A percentile compares a stretch with the other conserved stretches of the same genome.
phyloP scores from a whole-genome alignment of 768 basidiomycete species.

The Auriscalpium vulgare region DNA sequence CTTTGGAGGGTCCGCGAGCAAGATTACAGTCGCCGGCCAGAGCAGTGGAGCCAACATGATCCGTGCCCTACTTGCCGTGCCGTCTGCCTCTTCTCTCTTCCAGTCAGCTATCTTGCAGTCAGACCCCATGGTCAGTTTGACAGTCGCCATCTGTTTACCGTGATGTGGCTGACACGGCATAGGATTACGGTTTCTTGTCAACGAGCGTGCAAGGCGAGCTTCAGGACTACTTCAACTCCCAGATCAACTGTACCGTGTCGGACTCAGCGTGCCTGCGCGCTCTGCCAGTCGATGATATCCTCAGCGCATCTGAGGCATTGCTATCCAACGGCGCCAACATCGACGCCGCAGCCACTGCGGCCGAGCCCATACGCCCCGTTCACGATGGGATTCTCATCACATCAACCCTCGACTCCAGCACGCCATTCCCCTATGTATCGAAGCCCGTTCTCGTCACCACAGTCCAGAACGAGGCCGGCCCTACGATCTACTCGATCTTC shows the following conservation, averaged over 20 bases:
- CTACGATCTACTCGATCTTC: conserved; percentile 45
- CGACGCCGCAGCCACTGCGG: conserved; percentile 45
- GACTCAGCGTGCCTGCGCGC: conserved; percentile 43
- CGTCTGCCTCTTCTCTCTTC: conserved; percentile 67
- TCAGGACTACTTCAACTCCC: conserved; percentile 41
- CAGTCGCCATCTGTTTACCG: no score
- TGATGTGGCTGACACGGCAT: neutral
- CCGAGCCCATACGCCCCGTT: conserved; percentile 58
- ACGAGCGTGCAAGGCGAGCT: conserved; percentile 44
- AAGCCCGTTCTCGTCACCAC: conserved; percentile 70
- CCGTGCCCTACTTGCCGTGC: conserved; percentile 64
- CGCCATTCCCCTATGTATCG: conserved; percentile 47
- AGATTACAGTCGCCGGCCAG: conserved; percentile 76
- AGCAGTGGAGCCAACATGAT: conserved; percentile 75
- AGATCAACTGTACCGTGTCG: conserved; percentile 37
- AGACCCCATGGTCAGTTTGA: conserved; percentile 65
- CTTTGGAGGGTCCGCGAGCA: conserved; percentile 58
- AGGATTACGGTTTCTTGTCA: conserved; percentile 71
- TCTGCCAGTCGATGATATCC: conserved; percentile 41
- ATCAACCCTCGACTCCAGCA: conserved; percentile 52
- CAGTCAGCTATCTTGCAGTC: conserved; percentile 75
- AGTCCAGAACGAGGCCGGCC: conserved; percentile 64
- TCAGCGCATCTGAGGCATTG: conserved; percentile 44
- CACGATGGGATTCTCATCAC: conserved; percentile 59
- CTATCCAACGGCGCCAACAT: conserved; percentile 33